Conservation (phyloP, 2,329 filamentous ascomycete species). For the Balansia obtecta region DNA sequence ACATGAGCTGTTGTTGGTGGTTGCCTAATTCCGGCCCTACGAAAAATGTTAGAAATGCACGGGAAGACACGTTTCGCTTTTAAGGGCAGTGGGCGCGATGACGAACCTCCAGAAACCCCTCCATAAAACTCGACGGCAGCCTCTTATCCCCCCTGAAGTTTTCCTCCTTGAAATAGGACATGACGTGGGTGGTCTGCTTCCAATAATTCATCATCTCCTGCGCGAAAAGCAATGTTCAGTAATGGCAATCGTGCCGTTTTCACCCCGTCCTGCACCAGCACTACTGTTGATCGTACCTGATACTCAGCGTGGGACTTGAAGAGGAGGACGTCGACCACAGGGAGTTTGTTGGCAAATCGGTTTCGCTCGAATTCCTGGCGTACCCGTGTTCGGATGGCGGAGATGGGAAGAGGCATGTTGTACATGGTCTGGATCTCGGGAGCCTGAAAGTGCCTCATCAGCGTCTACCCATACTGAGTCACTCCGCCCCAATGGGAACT, state of each 20-base stretch:
- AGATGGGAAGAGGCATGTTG: constrained; percentile 77
- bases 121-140: constrained; percentile 83
- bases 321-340: constrained; percentile 77
- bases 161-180: constrained; percentile 92
- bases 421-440: constrained; percentile 98
- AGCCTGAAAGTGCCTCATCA: constrained; percentile 43
- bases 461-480: neutral
- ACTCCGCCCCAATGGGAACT: too few species aligned
- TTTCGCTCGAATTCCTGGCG: constrained; percentile 95
- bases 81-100: neutral
- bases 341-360: constrained; percentile 81
- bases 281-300: constrained; percentile 54
- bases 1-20: constrained; percentile 17
- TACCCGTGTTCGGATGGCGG: constrained; percentile 81
- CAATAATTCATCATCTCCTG: constrained; percentile 99
- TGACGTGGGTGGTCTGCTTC: constrained; percentile 91
- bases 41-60: constrained; percentile 10
- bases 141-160: constrained; percentile 61
- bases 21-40: constrained; percentile 43
- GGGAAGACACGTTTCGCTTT: neutral
- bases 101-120: constrained; percentile 84
- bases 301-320: constrained; percentile 88
- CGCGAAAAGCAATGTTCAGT: neutral
- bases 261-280: neutral
- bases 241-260: neutral